phyloP scores from a whole-genome alignment of 306 rosid genomes.

The Vicia sativa region DNA sequence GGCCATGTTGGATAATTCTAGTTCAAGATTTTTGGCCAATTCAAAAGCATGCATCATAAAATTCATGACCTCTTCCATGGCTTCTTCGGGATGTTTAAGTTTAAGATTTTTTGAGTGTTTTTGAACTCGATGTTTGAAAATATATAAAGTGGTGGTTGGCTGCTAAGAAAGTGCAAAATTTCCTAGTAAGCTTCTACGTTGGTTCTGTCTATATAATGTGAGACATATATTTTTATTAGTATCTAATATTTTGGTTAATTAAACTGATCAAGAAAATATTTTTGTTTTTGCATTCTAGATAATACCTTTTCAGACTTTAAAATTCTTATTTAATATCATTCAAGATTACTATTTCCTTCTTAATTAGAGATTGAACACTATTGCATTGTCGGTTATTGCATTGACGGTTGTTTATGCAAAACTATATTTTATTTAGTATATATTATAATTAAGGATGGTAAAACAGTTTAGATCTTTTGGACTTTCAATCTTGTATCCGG shows the following conservation, averaged over 20 bases:
- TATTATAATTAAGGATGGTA: too few species aligned
- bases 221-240: neutral
- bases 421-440: too few species aligned
- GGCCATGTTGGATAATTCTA: constrained; percentile 41
- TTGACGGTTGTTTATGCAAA: too few species aligned
- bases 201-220: constrained; percentile 25
- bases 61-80: constrained; percentile 48
- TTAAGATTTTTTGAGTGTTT: constrained; percentile 24
- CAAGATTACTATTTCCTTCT: too few species aligned
- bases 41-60: constrained; percentile 51
- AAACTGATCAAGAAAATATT: neutral
- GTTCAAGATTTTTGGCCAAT: constrained; percentile 49
- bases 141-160: constrained; percentile 32
- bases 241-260: neutral
- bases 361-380: too few species aligned
- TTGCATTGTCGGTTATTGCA: too few species aligned
- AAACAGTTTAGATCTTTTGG: too few species aligned
- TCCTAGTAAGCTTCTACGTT: constrained; percentile 38
- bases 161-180: constrained; percentile 3
- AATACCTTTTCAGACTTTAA: neutral
- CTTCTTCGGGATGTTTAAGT: constrained; percentile 18
- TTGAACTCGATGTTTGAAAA: constrained; percentile 13
- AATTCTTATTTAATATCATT: neutral
- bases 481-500: too few species aligned
- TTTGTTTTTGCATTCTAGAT: neutral